Evolutionary conservation across 441 rosid genomes (phyloP).

Genomic region (Brassica balearica): DNA sequence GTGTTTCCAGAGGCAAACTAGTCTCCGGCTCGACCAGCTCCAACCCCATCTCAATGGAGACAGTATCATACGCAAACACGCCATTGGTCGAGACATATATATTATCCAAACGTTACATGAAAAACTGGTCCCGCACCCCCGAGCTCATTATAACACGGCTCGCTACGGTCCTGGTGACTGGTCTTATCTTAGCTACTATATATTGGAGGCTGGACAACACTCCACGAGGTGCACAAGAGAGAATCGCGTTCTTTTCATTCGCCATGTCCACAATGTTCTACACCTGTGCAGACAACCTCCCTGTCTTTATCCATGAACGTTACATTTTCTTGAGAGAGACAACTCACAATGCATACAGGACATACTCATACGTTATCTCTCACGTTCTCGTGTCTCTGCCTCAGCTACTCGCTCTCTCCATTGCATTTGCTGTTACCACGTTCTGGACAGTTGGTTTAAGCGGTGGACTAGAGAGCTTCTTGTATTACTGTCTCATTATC

Average conservation of each 20-base stretch:
- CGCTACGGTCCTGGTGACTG: conserved; percentile 46
- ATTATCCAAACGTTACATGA: conserved; percentile 48
- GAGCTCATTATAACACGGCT: conserved; percentile 46
- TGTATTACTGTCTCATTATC: conserved; percentile 59
- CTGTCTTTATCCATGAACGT: conserved; percentile 47
- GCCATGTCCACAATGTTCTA: conserved; percentile 43
- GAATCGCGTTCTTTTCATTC: conserved; percentile 37
- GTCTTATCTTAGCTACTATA: conserved; percentile 53
- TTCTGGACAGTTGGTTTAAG: conserved; percentile 78
- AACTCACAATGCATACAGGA: conserved; percentile 40
- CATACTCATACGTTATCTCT: conserved; percentile 44
- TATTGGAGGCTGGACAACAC: conserved; percentile 56
- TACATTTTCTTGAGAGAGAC: conserved; percentile 69
- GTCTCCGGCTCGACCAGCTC: conserved; percentile 39
- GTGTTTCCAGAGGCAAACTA: conserved; percentile 46
- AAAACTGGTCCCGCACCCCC: conserved; percentile 52
- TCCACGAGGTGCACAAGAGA: conserved; percentile 46
- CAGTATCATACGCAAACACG: conserved; percentile 47
- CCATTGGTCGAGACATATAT: conserved; percentile 47
- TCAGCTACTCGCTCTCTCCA: conserved; percentile 52
- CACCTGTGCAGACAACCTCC: conserved; percentile 37
- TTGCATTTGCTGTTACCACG: conserved; percentile 60
- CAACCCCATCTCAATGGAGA: conserved; percentile 24
- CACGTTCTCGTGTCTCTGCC: conserved; percentile 36
- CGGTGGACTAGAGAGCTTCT: conserved; percentile 71